Evolutionary conservation across 495 filamentous ascomycete species (phyloP).

Genomic region (Parachaetomium inaequale): DNA sequence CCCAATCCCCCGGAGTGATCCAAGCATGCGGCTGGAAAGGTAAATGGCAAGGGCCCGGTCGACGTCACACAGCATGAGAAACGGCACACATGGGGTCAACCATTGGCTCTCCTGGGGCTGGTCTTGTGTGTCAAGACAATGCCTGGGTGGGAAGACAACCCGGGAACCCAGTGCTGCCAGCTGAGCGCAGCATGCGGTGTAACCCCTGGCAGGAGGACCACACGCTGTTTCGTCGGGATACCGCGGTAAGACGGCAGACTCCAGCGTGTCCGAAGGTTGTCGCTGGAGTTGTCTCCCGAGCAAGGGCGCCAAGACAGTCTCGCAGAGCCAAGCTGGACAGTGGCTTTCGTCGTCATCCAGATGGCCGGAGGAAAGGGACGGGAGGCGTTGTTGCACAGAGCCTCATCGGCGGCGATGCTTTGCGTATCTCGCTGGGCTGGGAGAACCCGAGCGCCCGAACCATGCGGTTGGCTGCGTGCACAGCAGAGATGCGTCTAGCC

Average conservation of each 20-base stretch:
- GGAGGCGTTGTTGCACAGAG: slow-evolving; percentile 1
- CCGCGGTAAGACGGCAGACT: not conserved
- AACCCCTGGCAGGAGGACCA: not conserved
- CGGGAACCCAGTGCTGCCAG: not conserved
- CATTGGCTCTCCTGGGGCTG: slow-evolving; percentile 12
- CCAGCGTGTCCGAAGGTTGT: not conserved
- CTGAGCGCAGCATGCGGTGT: slow-evolving; percentile 11
- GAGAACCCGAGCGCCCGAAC: not conserved
- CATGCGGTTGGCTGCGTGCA: not conserved
- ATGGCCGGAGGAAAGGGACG: not conserved
- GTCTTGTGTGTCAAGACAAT: not conserved
- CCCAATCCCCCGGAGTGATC: not conserved
- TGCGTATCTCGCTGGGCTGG: not conserved
- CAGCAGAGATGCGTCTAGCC: not conserved
- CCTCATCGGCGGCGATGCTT: not conserved
- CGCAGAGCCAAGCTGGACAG: not conserved
- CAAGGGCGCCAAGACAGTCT: not conserved
- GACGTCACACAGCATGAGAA: not conserved
- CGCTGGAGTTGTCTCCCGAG: not conserved
- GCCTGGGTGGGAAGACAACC: not conserved
- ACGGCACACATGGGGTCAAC: slow-evolving; percentile 10
- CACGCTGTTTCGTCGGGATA: not conserved
- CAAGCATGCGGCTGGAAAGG: not conserved
- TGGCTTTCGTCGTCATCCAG: not conserved
- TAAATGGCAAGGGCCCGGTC: not conserved